These are phyloP conservation scores for barrel medic (Medicago truncatula) DNA, from an alignment of 306 rosid genomes.

Conservation along the genomic window DNA sequence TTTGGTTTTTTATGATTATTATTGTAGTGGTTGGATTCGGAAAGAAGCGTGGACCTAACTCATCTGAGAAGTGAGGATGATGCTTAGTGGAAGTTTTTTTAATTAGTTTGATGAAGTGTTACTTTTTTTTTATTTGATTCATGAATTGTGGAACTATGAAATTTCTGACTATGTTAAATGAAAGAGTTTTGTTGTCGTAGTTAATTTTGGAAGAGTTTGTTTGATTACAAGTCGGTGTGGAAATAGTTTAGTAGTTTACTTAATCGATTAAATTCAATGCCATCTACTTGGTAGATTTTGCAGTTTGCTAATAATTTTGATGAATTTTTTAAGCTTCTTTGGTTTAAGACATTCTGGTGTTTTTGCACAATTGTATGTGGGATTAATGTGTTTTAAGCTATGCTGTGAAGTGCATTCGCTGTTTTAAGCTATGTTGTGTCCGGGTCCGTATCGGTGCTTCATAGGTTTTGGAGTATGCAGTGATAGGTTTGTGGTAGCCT, in stretches of 20 bases:
- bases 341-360: background rate
- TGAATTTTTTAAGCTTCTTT: no score
- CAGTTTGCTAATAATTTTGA: no score
- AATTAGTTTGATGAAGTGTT: background rate
- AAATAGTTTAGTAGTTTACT: no score
- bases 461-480: background rate
- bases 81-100: conserved; percentile 4
- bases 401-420: background rate
- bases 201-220: no score
- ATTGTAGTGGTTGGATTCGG: conserved; percentile 53
- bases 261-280: no score
- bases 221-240: no score
- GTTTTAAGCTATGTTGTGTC: no score
- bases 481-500: background rate
- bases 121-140: conserved; percentile 15
- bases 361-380: background rate
- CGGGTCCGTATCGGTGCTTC: no score
- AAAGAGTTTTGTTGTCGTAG: background rate
- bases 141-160: background rate
- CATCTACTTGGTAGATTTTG: no score
- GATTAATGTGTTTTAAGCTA: background rate
- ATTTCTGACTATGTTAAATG: conserved; percentile 23
- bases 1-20: background rate
- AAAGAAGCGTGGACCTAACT: conserved; percentile 52
- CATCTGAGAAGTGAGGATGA: conserved; percentile 46